Base-by-base conservation (phyloP, 139 green algal species). In the Micromonas pusilla region DNA sequence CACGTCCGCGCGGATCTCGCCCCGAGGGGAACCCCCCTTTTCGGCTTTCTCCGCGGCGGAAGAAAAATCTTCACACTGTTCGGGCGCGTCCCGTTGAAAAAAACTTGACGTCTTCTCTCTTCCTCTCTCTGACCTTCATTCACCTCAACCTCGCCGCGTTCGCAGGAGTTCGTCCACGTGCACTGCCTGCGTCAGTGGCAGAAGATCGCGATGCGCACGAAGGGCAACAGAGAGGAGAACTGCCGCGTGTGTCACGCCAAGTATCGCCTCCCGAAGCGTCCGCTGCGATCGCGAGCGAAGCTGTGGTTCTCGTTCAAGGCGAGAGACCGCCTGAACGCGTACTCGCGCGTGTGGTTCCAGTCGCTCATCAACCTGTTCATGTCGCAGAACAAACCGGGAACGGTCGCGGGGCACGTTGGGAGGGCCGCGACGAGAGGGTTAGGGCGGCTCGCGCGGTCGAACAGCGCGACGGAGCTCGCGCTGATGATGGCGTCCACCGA, bases 151-250 rank as follows among this genome's bases (percentile, higher is more conserved):
- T n/a, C n/a, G n/a, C n/a, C n/a, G n/a, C n/a, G n/a, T n/a, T n/a
- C n/a, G n/a, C 68, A 75, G 30, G 26, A 39, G 38, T 75, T 63
- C 68, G 68, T 75, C 34, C 68, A 75, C 68, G 16, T 20, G 4
- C 6, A 32, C 34, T 75, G 68, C 38, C 38, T 75, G 21, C 36
- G 68, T 6, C 37, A 30, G 36, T 75, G 68, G 68, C 37, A 53
- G 0, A 36, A 36, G 3, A 36, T 75, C 0, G 16, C 26, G 21
- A 6, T 75, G 36, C 26, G 33, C 1, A 34, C 36, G 1, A 38
- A 39, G n/a, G 68, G 68, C 23, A 30, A n/a, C 26, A 5, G 13
- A 0, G 68, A 75, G 68, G 62, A 23, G 37, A 36, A 39, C 23
- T 75, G 68, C 37, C 28, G 68, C 19, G 68, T 75, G 21, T 75